Conservation (phyloP, 441 rosid genomes). For the Jatropha multifida region DNA sequence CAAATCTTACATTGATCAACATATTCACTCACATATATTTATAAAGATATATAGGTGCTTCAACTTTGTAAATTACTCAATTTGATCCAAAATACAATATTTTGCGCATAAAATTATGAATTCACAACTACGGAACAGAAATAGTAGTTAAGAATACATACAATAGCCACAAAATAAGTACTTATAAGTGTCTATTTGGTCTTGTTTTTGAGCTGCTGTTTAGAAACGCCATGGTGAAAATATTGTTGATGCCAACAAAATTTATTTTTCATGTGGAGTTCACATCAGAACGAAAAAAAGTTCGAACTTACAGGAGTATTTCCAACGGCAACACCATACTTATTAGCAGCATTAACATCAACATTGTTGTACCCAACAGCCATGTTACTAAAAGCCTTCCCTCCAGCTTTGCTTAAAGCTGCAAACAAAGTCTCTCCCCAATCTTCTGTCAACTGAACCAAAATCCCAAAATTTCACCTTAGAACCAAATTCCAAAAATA, state of each 20-base stretch:
- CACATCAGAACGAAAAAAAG: neutral
- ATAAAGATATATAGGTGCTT: neutral
- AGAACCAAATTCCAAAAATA: constrained; percentile 1
- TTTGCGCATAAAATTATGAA: no score
- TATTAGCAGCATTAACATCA: constrained; percentile 91
- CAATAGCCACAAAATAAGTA: neutral
- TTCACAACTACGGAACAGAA: no score
- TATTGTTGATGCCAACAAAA: neutral
- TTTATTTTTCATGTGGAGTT: no score
- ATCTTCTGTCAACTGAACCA: constrained; percentile 77
- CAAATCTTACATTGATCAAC: neutral
- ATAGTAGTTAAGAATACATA: neutral
- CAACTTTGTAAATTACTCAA: neutral
- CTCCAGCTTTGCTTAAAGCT: constrained; percentile 89
- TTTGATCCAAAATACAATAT: neutral
- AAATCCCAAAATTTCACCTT: constrained; percentile 1
- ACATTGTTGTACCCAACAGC: constrained; percentile 98
- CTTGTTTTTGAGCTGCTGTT: no score
- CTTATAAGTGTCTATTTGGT: no score
- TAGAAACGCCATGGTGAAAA: no score
- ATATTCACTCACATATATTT: neutral
- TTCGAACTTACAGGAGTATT: constrained; percentile 83
- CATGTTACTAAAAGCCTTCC: constrained; percentile 95
- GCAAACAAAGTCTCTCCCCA: constrained; percentile 94
- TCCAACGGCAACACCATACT: constrained; percentile 91